phyloP scores from a whole-genome alignment of 768 basidiomycete genomes.

The Podaxis rugospora region DNA sequence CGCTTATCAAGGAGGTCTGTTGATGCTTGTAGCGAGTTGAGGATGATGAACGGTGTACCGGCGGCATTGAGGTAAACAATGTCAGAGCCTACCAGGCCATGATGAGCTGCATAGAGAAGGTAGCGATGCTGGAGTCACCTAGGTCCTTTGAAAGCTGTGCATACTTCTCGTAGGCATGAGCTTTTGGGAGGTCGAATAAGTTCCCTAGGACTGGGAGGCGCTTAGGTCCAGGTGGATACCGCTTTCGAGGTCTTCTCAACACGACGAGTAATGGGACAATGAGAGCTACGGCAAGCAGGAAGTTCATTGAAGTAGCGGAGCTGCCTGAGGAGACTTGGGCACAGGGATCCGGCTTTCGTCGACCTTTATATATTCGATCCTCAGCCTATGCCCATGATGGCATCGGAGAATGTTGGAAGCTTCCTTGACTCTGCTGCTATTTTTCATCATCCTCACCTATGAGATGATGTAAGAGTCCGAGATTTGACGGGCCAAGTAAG shows the following conservation, averaged over 20 bases:
- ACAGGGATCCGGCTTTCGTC: too few relatives aligned
- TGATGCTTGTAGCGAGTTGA: slow-evolving; percentile 18
- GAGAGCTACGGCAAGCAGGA: neutral
- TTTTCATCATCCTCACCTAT: too few relatives aligned
- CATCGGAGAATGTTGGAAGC: too few relatives aligned
- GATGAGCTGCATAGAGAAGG: neutral
- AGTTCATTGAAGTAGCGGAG: neutral
- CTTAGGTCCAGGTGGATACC: slow-evolving; percentile 32
- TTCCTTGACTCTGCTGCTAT: too few relatives aligned
- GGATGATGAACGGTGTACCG: slow-evolving; percentile 16
- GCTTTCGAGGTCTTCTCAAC: neutral
- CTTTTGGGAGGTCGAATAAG: slow-evolving; percentile 36
- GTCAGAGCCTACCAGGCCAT: neutral
- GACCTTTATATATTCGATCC: too few relatives aligned
- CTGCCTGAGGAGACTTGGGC: too few relatives aligned
- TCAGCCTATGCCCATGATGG: too few relatives aligned
- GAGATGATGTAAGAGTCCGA: too few relatives aligned
- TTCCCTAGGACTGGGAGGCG: slow-evolving; percentile 39
- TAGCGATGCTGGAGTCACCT: neutral
- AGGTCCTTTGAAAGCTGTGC: neutral
- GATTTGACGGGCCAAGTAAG: too few relatives aligned
- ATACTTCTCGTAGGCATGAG: slow-evolving; percentile 12
- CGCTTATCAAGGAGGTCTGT: slow-evolving; percentile 19
- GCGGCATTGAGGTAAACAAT: slow-evolving; percentile 15
- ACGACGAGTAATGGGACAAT: neutral